Base-by-base conservation (phyloP, 129 eudicot species). In the Artemisia tridentata region DNA sequence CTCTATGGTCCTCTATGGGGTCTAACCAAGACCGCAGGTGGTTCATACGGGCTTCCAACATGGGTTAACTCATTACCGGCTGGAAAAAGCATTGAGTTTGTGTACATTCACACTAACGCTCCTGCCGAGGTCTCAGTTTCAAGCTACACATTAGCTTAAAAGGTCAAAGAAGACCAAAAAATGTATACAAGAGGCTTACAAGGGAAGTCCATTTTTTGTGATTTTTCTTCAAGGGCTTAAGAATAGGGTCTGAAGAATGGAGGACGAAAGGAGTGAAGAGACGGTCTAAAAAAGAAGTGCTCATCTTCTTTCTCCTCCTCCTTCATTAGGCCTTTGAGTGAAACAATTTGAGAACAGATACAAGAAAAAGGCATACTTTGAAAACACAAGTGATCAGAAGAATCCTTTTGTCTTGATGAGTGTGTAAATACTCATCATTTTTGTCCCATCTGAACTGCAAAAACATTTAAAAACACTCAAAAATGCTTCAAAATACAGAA, bases 1-100 rank as follows among this genome's bases (percentile, higher is more conserved):
- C 95, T 92, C 31, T 86, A 85, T 53, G 98, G 98, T 53, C 89
- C 96, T 43, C 16, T 92, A 46, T 92, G 98, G 98, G 98, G 98
- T 65, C 95, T 92, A 7, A 80, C 81, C 50, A 89, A 89, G 78
- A 76, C 78, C 0, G 13, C 48, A 69, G 84, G 92, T 0, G 72
- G 85, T 50, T 83, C 92, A 4, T 92, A 89, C 69, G 59, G 66
- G 72, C 71, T 88, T 56, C 98, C 98, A 19, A 64, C 87, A 67
- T 86, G 98, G 96, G 50, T 73, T 62, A 82, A 69, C 62, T 75
- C 88, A 69, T 78, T 92, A 77, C 65, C 82, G 18, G 85, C 98
- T 4, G 96, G 95, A 51, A 89, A 92, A 76, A 92, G 87, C 79
- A 75, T 92, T 1, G 92, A 89, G 77, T 89, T 92, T 74, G 90